Evolutionary conservation across 352 stramenopile species (phyloP), one percentile per base, ranked within the genome.

Genomic region (Globisporangium cederbergense): DNA sequence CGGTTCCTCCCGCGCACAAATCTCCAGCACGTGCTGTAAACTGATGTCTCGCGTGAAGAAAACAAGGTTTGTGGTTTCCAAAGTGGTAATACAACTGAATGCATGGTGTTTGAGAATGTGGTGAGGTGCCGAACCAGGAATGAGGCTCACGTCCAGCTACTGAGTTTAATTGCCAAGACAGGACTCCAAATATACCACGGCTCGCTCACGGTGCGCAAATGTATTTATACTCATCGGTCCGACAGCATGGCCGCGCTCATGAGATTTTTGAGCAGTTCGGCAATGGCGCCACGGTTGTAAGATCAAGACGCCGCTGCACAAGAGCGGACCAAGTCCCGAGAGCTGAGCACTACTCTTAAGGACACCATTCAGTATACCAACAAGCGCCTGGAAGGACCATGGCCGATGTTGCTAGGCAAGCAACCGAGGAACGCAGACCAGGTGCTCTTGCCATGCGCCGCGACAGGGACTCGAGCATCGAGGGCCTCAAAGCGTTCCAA

Each of bases 1-100:
- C 65, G 65, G 36, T 68, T 87, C 49, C 60, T 87, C 10, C 78
- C 65, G 11, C 65, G 63, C 10, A 68, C 63, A 22, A 63, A 58
- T 22, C 63, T 68, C 10, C 56, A 64, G 63, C 55, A 68, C 46
- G 53, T 57, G 53, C 11, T 67, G 16, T 67, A 60, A 36, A 50
- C 0, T 57, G 8, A 0, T 40, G 51, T 28, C 30, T 10, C 14
- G 5, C 51, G 13, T 43, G 28, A 43, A 30, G 36, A 2, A 46
- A 54, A 56, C 11, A 43, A 46, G 51, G 16, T 43, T 43, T 18
- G 51, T 57, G 7, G 30, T 43, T 4, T 57, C 14, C 1, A 28
- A 20, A 42, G 18, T 18, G 2, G 2, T 57, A 57, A 43, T 57
- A 14, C 25, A 42, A 22, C 6, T 13, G 11, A 57, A 57, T 57